Conservation (phyloP, 345 rosid genomes). For the Triadica sebifera region DNA sequence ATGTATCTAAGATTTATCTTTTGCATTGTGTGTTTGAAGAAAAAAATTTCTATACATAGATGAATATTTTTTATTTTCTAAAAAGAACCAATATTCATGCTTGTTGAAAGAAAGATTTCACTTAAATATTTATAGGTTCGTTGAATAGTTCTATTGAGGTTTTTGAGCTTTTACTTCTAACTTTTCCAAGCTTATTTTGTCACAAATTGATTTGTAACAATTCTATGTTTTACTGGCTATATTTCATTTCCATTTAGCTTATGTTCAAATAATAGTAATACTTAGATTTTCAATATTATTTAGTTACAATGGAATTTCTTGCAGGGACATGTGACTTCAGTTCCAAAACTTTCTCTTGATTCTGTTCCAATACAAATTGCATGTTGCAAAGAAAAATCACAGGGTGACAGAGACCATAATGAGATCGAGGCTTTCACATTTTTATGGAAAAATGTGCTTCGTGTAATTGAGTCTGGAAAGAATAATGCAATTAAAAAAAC, state of each 20-base stretch:
- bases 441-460: conserved; percentile 59
- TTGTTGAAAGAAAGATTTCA: background rate
- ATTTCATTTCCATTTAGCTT: background rate
- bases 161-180: background rate
- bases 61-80: too few species aligned
- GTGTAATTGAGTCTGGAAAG: conserved; percentile 48
- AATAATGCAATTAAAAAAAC: conserved; percentile 39
- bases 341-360: conserved; percentile 53
- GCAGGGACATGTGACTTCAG: conserved; percentile 65
- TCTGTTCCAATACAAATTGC: conserved; percentile 59
- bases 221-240: background rate
- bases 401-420: conserved; percentile 32
- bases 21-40: background rate
- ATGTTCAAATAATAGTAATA: background rate
- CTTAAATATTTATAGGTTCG: background rate
- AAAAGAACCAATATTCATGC: background rate
- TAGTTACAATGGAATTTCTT: conserved; percentile 14
- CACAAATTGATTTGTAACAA: background rate
- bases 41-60: background rate
- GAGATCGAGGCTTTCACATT: conserved; percentile 36
- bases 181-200: background rate
- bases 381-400: conserved; percentile 34
- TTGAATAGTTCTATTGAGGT: background rate
- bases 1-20: background rate
- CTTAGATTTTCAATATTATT: background rate